These are phyloP conservation scores for Peronospora destructor DNA, from an alignment of 352 stramenopile genomes.

Conservation along the genomic window DNA sequence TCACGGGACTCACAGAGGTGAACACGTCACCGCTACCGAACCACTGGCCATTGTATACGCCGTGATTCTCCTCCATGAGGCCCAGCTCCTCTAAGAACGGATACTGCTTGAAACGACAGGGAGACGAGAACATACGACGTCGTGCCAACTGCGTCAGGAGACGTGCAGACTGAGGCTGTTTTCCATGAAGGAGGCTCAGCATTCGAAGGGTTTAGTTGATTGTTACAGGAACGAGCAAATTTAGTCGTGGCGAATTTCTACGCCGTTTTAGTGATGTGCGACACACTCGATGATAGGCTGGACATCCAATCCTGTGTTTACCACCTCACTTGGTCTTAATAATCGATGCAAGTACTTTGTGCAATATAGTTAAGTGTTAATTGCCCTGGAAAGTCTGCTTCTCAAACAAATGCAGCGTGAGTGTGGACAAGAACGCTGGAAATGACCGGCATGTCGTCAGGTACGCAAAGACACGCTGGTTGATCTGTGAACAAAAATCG, in stretches of 20 bases:
- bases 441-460: constrained; percentile 76
- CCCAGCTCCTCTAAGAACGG: constrained; percentile 78
- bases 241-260: constrained; percentile 27
- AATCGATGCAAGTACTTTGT: constrained; percentile 6
- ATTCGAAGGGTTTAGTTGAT: constrained; percentile 7
- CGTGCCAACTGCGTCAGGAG: constrained; percentile 19
- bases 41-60: constrained; percentile 85
- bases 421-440: constrained; percentile 82
- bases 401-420: constrained; percentile 87
- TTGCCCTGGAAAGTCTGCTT: constrained; percentile 85
- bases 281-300: constrained; percentile 11
- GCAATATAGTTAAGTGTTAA: constrained; percentile 24
- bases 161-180: constrained; percentile 8
- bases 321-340: background rate
- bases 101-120: constrained; percentile 31
- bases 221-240: constrained; percentile 11
- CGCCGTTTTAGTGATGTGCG: constrained; percentile 1
- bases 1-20: constrained; percentile 80
- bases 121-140: constrained; percentile 28
- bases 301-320: constrained; percentile 29
- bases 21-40: constrained; percentile 76
- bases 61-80: constrained; percentile 75
- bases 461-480: constrained; percentile 29
- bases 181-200: constrained; percentile 21
- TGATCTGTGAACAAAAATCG: constrained; percentile 63